These are phyloP conservation scores for Fusarium albosuccineum DNA, from an alignment of 2,329 filamentous ascomycete species.

Conservation along the genomic window DNA sequence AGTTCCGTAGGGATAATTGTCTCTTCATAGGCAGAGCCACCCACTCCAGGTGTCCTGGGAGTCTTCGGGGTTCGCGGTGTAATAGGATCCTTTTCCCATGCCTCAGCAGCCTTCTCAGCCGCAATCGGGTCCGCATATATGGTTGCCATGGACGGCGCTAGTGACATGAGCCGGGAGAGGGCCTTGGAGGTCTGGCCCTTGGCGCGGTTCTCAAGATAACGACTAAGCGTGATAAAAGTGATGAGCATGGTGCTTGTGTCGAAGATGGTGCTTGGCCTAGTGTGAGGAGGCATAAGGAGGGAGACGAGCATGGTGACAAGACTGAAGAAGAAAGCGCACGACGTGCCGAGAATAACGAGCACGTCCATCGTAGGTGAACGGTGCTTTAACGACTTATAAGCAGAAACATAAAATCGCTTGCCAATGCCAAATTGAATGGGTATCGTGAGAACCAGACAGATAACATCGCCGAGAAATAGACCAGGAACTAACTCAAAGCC, in stretches of 20 bases:
- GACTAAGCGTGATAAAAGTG: conserved; percentile 91
- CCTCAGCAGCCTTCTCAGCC: conserved; percentile 88
- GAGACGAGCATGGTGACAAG: conserved; percentile 88
- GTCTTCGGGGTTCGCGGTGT: conserved; percentile 58
- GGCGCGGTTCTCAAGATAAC: conserved; percentile 92
- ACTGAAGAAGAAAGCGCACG: conserved; percentile 96
- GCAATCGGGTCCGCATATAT: conserved; percentile 97
- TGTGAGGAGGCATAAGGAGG: conserved; percentile 79
- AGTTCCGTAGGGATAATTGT: conserved; percentile 92
- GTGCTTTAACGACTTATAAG: conserved; percentile 94
- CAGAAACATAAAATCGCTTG: conserved; percentile 91
- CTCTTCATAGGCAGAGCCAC: conserved; percentile 79
- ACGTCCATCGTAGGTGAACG: conserved; percentile 98
- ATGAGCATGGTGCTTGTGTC: conserved; percentile 99
- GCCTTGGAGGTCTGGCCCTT: conserved; percentile 98
- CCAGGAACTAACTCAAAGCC: conserved; percentile 75
- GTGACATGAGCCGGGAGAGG: conserved; percentile 92
- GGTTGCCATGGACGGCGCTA: conserved; percentile 95
- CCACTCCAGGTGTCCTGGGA: conserved; percentile 46
- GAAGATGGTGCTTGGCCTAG: conserved; percentile 88
- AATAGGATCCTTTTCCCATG: conserved; percentile 65
- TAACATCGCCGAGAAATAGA: conserved; percentile 87
- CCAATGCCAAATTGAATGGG: conserved; percentile 98
- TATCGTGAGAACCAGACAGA: conserved; percentile 87
- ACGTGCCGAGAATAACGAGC: conserved; percentile 92